phyloP scores from a whole-genome alignment of 352 stramenopile species.

The Phytophthora citricola region DNA sequence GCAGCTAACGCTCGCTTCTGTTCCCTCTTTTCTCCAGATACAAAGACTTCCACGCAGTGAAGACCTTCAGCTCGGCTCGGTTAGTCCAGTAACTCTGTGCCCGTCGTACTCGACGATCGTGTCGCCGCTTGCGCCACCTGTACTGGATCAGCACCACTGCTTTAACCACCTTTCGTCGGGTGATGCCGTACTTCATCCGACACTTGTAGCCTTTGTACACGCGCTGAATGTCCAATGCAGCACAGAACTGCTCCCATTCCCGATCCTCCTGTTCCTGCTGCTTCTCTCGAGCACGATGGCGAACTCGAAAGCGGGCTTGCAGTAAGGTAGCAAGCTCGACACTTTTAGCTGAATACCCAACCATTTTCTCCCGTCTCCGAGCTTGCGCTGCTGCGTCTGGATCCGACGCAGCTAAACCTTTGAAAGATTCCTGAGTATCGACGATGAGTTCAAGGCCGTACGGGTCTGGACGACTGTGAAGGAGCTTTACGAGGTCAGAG shows the following conservation, averaged over 20 bases:
- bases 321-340: constrained; percentile 46
- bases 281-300: constrained; percentile 36
- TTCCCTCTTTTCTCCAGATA: constrained; percentile 23
- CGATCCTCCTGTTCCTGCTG: constrained; percentile 24
- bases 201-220: constrained; percentile 49
- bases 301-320: constrained; percentile 50
- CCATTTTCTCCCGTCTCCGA: constrained; percentile 44
- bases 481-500: constrained; percentile 33
- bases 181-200: constrained; percentile 50
- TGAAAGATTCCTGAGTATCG: constrained; percentile 47
- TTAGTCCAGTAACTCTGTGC: constrained; percentile 73
- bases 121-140: constrained; percentile 54
- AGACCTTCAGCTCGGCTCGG: constrained; percentile 56
- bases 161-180: constrained; percentile 39
- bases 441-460: constrained; percentile 66
- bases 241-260: constrained; percentile 59
- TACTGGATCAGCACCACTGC: constrained; percentile 68
- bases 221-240: constrained; percentile 68
- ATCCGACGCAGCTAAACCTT: constrained; percentile 53
- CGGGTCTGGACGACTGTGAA: constrained; percentile 43
- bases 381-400: constrained; percentile 39
- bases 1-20: constrained; percentile 37
- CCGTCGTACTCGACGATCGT: constrained; percentile 55
- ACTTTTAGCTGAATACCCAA: constrained; percentile 17
- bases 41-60: constrained; percentile 54